Percentiles rank a stretch among this genome's conserved stretches.
These are phyloP conservation scores for Penicillium sp. DNA, from an alignment of 2,329 filamentous ascomycete species.

Conservation along the genomic window DNA sequence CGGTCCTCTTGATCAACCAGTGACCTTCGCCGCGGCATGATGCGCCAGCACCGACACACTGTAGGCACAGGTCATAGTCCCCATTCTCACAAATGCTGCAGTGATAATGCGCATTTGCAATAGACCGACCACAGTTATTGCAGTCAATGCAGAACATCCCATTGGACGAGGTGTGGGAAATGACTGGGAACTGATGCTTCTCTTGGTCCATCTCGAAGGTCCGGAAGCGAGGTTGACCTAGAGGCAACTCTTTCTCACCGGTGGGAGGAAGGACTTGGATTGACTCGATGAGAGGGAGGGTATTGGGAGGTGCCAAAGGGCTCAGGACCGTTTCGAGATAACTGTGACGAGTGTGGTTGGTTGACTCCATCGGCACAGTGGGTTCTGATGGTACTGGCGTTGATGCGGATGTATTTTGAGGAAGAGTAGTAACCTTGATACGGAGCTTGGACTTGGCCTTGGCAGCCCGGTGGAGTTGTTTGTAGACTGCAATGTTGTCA, in stretches of 20 bases:
- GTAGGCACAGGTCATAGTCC: conserved; percentile 87
- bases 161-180: conserved; percentile 33
- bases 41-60: conserved; percentile 71
- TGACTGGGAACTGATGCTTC: conserved; percentile 30
- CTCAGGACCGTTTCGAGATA: conserved; percentile 45
- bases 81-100: conserved; percentile 90
- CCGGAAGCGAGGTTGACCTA: conserved; percentile 22
- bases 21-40: conserved; percentile 76
- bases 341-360: conserved; percentile 31
- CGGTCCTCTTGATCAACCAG: conserved; percentile 90
- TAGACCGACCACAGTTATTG: conserved; percentile 79
- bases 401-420: conserved; percentile 33
- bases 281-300: conserved; percentile 6
- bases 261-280: neutral
- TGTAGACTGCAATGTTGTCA: conserved; percentile 79
- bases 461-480: conserved; percentile 92
- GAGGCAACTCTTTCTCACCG: conserved; percentile 3
- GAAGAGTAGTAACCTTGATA: conserved; percentile 68
- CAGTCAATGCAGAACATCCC: conserved; percentile 80
- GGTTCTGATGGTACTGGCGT: conserved; percentile 15
- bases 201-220: conserved; percentile 30
- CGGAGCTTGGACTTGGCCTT: conserved; percentile 98
- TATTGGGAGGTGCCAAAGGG: conserved; percentile 18
- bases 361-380: conserved; percentile 8
- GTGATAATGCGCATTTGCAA: conserved; percentile 84